Evolutionary conservation across 2,329 filamentous ascomycete genomes (phyloP).

Genomic region (Epichloe aotearoae): DNA sequence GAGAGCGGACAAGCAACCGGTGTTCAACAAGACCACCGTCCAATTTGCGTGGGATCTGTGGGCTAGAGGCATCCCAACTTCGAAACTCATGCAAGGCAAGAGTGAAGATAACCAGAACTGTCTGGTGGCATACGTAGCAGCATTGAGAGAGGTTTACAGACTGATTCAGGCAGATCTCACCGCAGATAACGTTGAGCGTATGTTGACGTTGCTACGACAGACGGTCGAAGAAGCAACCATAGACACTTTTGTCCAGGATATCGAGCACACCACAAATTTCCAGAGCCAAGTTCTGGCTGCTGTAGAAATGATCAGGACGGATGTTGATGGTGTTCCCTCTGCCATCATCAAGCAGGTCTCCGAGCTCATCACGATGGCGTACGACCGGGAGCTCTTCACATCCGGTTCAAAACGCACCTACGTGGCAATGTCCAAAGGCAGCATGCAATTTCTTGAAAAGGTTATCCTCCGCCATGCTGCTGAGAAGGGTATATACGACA

Average conservation of each 20-base stretch:
- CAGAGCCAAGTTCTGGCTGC: conserved; percentile 58
- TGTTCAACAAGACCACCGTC: conserved; percentile 38
- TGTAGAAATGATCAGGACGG: conserved; percentile 53
- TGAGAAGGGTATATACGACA: conserved; percentile 55
- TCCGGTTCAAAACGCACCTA: conserved; percentile 54
- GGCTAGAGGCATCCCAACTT: conserved; percentile 49
- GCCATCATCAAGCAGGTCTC: conserved; percentile 57
- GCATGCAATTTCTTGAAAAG: conserved; percentile 56
- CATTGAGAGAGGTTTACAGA: conserved; percentile 65
- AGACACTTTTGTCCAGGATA: conserved; percentile 55
- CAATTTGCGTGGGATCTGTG: conserved; percentile 56
- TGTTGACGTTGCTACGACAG: conserved; percentile 57
- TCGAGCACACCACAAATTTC: conserved; percentile 59
- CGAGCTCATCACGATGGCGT: conserved; percentile 59
- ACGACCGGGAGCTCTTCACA: conserved; percentile 28
- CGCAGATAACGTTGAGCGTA: conserved; percentile 47
- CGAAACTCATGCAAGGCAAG: conserved; percentile 21
- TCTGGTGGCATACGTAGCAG: conserved; percentile 69
- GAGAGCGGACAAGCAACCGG: conserved; percentile 27
- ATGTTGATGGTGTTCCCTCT: conserved; percentile 50
- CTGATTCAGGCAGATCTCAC: conserved; percentile 54
- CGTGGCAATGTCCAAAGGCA: conserved; percentile 74
- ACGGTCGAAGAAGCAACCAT: conserved; percentile 59
- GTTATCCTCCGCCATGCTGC: conserved; percentile 46
- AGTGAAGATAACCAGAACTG: conserved; percentile 62